These are phyloP conservation scores for Arthroderma sp. DNA, from an alignment of 2,329 filamentous ascomycete genomes.

Conservation along the genomic window DNA sequence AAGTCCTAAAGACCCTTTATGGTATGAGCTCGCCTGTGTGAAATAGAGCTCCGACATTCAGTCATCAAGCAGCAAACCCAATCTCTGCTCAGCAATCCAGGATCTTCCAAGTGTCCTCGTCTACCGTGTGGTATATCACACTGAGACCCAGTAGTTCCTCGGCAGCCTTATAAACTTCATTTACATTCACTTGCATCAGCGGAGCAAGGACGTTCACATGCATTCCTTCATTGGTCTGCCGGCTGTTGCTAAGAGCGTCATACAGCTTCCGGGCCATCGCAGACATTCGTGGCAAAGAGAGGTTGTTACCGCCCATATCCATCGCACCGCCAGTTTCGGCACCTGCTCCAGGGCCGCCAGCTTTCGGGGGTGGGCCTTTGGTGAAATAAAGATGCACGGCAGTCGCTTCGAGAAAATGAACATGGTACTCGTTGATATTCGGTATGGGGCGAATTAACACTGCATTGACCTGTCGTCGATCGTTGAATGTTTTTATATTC, in stretches of 20 bases:
- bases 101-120: conserved; percentile 85
- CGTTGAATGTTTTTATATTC: conserved; percentile 69
- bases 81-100: conserved; percentile 44
- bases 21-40: no score
- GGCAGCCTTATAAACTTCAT: conserved; percentile 62
- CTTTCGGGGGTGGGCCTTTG: conserved; percentile 46
- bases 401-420: conserved; percentile 81
- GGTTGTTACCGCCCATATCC: conserved; percentile 15
- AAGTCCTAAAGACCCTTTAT: no score
- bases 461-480: conserved; percentile 68
- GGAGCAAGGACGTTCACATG: conserved; percentile 66
- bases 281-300: conserved; percentile 39
- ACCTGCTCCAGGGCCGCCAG: conserved; percentile 37
- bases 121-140: conserved; percentile 77
- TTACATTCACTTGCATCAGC: conserved; percentile 51
- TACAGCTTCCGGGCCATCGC: conserved; percentile 57
- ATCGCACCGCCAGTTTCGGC: conserved; percentile 27
- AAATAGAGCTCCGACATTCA: background rate
- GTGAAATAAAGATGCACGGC: conserved; percentile 78
- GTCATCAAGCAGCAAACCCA: background rate
- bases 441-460: conserved; percentile 67
- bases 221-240: conserved; percentile 68
- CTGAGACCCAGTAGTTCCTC: conserved; percentile 67
- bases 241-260: conserved; percentile 52
- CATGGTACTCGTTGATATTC: conserved; percentile 86